These are phyloP conservation scores for Fusarium sp. DNA, from an alignment of 2,329 filamentous ascomycete species.

Conservation along the genomic window DNA sequence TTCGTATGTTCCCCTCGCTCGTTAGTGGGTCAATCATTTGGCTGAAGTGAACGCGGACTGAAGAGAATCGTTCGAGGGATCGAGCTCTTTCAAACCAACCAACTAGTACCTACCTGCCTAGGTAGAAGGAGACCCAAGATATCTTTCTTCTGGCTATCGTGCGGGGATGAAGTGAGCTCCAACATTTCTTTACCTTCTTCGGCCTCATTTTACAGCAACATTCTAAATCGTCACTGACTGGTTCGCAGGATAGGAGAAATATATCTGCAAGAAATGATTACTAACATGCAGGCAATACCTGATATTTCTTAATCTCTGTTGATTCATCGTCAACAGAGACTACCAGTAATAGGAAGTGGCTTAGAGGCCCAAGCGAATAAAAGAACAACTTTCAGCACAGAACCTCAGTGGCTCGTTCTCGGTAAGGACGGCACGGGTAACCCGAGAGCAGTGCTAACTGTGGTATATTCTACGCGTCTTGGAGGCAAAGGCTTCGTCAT, in stretches of 20 bases:
- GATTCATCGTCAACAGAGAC: background rate
- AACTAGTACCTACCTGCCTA: too few species aligned
- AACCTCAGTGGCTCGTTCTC: background rate
- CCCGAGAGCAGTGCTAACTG: background rate
- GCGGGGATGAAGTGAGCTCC: too few species aligned
- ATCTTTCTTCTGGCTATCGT: too few species aligned
- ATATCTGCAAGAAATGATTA: background rate
- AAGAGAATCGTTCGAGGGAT: too few species aligned
- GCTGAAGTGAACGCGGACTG: too few species aligned
- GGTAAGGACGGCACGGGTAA: constrained; percentile 3
- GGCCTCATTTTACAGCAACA: background rate
- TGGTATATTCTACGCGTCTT: background rate
- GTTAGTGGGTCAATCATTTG: too few species aligned
- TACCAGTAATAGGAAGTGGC: background rate
- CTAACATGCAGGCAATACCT: background rate
- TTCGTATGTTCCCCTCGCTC: too few species aligned
- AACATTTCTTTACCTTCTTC: background rate
- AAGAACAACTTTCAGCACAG: background rate
- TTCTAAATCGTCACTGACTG: background rate
- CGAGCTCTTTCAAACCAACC: too few species aligned
- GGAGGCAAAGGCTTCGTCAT: constrained; percentile 3
- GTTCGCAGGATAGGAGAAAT: background rate
- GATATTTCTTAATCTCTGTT: background rate
- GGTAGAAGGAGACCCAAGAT: too few species aligned
- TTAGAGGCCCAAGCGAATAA: background rate